These are phyloP conservation scores for Friedmanniomyces endolithicus DNA, from an alignment of 495 filamentous ascomycete species.

Conservation along the genomic window DNA sequence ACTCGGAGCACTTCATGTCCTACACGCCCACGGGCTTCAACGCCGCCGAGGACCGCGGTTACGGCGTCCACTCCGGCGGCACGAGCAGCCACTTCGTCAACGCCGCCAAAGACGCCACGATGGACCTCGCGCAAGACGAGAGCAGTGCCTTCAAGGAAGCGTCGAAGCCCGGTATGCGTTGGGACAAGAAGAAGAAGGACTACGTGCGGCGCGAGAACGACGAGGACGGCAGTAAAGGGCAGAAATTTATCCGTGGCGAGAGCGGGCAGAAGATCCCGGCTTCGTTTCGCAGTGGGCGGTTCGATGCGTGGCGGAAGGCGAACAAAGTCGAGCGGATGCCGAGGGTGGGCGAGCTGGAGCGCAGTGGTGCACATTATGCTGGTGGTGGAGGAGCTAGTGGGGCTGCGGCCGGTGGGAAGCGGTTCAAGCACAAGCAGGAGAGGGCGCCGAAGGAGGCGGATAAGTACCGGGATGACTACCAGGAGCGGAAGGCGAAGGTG, in stretches of 20 bases:
- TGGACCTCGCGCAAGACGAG: conserved; percentile 80
- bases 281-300: conserved; percentile 81
- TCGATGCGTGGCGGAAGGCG: conserved; percentile 77
- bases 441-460: conserved; percentile 86
- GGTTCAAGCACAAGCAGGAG: conserved; percentile 70
- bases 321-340: conserved; percentile 70
- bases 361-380: conserved; percentile 25
- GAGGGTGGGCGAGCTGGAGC: conserved; percentile 68
- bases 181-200: conserved; percentile 95
- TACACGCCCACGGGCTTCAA: conserved; percentile 70
- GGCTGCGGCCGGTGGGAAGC: conserved; percentile 28
- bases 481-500: conserved; percentile 80
- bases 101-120: conserved; percentile 66
- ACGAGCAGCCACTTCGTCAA: conserved; percentile 69
- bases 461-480: conserved; percentile 76
- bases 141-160: conserved; percentile 62
- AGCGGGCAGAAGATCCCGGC: conserved; percentile 91
- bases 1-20: conserved; percentile 88
- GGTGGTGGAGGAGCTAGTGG: conserved; percentile 12
- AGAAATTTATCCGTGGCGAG: conserved; percentile 77
- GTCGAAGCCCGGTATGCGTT: conserved; percentile 58
- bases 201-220: conserved; percentile 85
- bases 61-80: conserved; percentile 75
- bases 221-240: conserved; percentile 78
- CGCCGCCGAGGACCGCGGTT: conserved; percentile 74